Evolutionary conservation across 1,139 yeast species (phyloP).

Genomic region (Blastobotrys niveus): DNA sequence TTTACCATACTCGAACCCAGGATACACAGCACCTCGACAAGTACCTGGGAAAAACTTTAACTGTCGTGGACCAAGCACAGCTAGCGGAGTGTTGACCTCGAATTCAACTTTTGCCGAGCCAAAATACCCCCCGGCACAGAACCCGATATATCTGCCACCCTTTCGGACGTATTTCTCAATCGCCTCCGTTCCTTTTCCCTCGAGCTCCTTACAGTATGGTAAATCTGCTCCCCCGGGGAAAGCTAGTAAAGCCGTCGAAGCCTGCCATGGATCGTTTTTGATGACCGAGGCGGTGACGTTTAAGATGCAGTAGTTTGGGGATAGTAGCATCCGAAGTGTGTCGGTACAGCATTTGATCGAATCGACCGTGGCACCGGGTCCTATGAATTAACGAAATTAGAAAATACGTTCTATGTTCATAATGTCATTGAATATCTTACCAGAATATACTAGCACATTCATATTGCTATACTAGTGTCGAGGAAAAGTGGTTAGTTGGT

Average conservation of each 20-base stretch:
- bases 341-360: slow-evolving; percentile 81
- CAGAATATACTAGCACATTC: slow-evolving; percentile 78
- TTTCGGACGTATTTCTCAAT: slow-evolving; percentile 60
- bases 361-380: slow-evolving; percentile 83
- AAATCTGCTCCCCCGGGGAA: slow-evolving; percentile 97
- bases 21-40: slow-evolving; percentile 73
- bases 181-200: slow-evolving; percentile 59
- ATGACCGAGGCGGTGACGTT: slow-evolving; percentile 60
- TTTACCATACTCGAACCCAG: slow-evolving; percentile 73
- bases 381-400: slow-evolving; percentile 35
- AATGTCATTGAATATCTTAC: slow-evolving; percentile 25
- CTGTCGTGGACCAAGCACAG: slow-evolving; percentile 82
- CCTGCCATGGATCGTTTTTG: slow-evolving; percentile 80
- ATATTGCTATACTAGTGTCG: too few relatives aligned
- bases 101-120: slow-evolving; percentile 75
- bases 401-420: neutral
- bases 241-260: slow-evolving; percentile 71
- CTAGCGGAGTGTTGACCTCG: slow-evolving; percentile 67
- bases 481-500: neutral
- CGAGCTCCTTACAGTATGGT: slow-evolving; percentile 66
- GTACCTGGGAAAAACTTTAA: slow-evolving; percentile 74
- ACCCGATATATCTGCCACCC: slow-evolving; percentile 81
- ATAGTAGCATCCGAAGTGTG: slow-evolving; percentile 64
- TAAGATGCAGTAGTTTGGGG: slow-evolving; percentile 84
- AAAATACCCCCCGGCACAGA: slow-evolving; percentile 96